phyloP scores from a whole-genome alignment of 2,329 filamentous ascomycete species.

The Juglanconis sp. region DNA sequence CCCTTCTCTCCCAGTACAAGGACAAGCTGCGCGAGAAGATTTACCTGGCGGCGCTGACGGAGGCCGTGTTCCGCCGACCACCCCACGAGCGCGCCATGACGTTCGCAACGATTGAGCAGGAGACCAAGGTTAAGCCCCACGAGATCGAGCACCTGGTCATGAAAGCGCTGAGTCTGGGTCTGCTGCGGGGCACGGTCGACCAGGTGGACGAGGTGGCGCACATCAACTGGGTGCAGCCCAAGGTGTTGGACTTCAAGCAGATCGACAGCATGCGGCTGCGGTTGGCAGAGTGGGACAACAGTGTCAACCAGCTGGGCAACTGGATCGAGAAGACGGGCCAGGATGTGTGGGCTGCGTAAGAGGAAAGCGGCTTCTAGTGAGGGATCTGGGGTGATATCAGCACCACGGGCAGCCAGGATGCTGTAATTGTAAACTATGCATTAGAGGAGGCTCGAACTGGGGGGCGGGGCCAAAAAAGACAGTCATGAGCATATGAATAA shows the following conservation, averaged over 20 bases:
- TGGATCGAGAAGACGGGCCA: conserved; percentile 94
- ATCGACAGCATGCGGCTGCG: conserved; percentile 88
- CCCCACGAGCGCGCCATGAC: conserved; percentile 95
- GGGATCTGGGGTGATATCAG: background rate
- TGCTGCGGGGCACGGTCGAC: conserved; percentile 89
- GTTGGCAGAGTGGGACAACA: conserved; percentile 90
- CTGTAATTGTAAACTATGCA: conserved; percentile 14
- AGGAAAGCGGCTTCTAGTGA: background rate
- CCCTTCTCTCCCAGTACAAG: conserved; percentile 74
- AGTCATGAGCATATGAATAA: conserved; percentile 4
- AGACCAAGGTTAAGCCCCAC: conserved; percentile 86
- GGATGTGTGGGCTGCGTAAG: conserved; percentile 88
- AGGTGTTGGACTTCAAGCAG: conserved; percentile 93
- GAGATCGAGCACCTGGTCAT: conserved; percentile 98
- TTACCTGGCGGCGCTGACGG: conserved; percentile 90
- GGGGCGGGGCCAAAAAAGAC: background rate
- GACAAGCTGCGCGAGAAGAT: conserved; percentile 95
- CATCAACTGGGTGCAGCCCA: conserved; percentile 98
- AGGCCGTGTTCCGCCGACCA: conserved; percentile 92
- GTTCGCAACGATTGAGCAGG: conserved; percentile 80
- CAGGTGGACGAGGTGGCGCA: conserved; percentile 91
- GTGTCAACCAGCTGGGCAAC: conserved; percentile 92
- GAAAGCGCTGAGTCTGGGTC: conserved; percentile 93
- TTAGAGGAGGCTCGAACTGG: conserved; percentile 6
- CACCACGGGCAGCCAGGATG: background rate